Evolutionary conservation across 2,329 filamentous ascomycete genomes (phyloP).

Genomic region (Dactylellina parvicollis): DNA sequence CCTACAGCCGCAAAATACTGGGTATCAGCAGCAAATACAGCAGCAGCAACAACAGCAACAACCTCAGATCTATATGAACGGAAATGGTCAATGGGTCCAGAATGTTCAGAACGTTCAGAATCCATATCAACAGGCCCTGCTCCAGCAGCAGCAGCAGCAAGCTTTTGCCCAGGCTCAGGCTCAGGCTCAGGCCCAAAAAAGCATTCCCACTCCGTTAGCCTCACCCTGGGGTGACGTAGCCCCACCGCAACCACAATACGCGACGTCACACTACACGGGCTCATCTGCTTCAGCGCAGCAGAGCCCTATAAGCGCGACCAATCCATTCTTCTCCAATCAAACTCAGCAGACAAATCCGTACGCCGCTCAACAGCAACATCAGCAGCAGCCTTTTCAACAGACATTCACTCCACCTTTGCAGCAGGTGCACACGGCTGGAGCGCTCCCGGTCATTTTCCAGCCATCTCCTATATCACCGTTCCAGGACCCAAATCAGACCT

Average conservation of each 20-base stretch:
- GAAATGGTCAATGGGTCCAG: slow-evolving; percentile 46
- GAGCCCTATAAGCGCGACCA: slow-evolving; percentile 47
- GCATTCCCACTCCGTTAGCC: slow-evolving; percentile 30
- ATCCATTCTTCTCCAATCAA: slow-evolving; percentile 38
- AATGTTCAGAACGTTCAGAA: slow-evolving; percentile 42
- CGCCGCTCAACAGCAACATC: slow-evolving; percentile 52
- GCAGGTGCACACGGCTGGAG: slow-evolving; percentile 55
- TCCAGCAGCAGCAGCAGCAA: slow-evolving; percentile 44
- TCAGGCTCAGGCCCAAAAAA: slow-evolving; percentile 32
- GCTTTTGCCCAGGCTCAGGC: background rate
- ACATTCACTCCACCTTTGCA: slow-evolving; percentile 42
- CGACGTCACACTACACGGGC: slow-evolving; percentile 45
- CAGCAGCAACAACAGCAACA: slow-evolving; percentile 55
- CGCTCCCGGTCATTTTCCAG: slow-evolving; percentile 40
- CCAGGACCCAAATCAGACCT: slow-evolving; percentile 61
- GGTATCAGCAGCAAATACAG: slow-evolving; percentile 26
- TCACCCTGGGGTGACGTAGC: slow-evolving; percentile 51
- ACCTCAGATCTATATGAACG: slow-evolving; percentile 59
- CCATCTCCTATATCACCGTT: slow-evolving; percentile 60
- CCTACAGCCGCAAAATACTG: slow-evolving; percentile 43
- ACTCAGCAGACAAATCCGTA: slow-evolving; percentile 36
- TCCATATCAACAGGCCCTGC: slow-evolving; percentile 53
- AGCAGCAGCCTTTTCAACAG: slow-evolving; percentile 56
- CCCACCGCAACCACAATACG: slow-evolving; percentile 44
- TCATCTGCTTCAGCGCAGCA: slow-evolving; percentile 40